Percentiles rank a stretch among this genome's conserved stretches.
Evolutionary conservation across 73 alveolate genomes (phyloP).

Genomic region (Tetrahymena malaccensis): DNA sequence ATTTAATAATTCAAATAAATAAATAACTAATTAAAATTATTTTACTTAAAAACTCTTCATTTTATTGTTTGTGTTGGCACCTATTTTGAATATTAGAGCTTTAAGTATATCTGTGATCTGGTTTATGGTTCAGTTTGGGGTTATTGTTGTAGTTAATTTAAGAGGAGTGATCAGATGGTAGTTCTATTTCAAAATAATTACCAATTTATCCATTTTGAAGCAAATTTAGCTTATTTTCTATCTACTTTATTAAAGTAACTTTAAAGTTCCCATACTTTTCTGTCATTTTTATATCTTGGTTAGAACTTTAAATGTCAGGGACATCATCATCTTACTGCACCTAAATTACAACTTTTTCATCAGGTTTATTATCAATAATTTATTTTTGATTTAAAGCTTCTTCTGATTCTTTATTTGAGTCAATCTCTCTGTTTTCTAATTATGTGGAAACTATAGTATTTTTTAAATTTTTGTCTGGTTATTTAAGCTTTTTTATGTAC

Average conservation of each 20-base stretch:
- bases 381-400: not conserved
- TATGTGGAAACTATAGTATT: not conserved
- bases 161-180: not conserved
- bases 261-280: too few species aligned
- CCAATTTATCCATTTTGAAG: not conserved
- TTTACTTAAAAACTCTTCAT: not conserved
- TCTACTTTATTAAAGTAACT: not conserved
- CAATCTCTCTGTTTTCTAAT: too few species aligned
- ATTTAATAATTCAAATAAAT: too few species aligned
- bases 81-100: not conserved
- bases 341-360: too few species aligned
- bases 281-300: not conserved
- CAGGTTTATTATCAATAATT: not conserved
- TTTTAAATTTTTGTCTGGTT: too few species aligned
- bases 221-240: not conserved
- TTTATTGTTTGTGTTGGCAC: not conserved
- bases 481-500: too few species aligned
- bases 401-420: too few species aligned
- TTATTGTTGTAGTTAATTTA: not conserved
- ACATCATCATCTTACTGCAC: not conserved
- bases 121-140: not conserved
- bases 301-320: not conserved
- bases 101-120: not conserved
- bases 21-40: too few species aligned
- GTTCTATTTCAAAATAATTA: not conserved